These are phyloP conservation scores for Lentinula sp. DNA, from an alignment of 768 basidiomycete genomes.

Conservation along the genomic window DNA sequence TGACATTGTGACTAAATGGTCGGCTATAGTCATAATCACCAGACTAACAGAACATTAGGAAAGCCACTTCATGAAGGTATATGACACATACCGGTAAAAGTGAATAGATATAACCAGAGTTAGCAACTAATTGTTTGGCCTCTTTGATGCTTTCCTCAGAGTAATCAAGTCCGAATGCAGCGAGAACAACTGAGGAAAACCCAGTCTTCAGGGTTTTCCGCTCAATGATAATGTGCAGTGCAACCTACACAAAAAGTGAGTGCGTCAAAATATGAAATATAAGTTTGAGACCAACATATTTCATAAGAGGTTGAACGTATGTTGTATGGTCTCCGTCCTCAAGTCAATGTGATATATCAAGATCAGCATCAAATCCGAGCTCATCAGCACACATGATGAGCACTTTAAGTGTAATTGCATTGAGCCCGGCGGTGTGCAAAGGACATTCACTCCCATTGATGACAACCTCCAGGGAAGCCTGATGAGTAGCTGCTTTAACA, in stretches of 20 bases:
- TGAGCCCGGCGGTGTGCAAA: neutral
- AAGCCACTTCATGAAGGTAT: too few relatives aligned
- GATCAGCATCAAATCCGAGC: neutral
- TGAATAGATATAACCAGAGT: too few relatives aligned
- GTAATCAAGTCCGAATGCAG: neutral
- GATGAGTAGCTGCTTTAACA: neutral
- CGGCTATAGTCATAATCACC: neutral
- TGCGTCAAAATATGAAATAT: neutral
- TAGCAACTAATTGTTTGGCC: neutral
- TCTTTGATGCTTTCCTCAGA: neutral
- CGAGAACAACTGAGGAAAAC: neutral
- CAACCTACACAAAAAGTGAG: neutral
- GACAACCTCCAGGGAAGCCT: neutral
- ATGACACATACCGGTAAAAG: neutral
- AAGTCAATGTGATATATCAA: neutral
- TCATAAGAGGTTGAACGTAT: neutral
- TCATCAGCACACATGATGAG: neutral
- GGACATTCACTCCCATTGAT: neutral
- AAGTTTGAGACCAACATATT: neutral
- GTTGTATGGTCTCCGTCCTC: neutral
- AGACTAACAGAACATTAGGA: too few relatives aligned
- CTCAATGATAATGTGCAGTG: neutral
- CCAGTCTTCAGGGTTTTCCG: neutral
- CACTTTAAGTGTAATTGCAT: neutral
- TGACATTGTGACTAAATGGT: neutral